Conservation (phyloP, 2,329 filamentous ascomycete species). For the Colletotrichum endophyticum region DNA sequence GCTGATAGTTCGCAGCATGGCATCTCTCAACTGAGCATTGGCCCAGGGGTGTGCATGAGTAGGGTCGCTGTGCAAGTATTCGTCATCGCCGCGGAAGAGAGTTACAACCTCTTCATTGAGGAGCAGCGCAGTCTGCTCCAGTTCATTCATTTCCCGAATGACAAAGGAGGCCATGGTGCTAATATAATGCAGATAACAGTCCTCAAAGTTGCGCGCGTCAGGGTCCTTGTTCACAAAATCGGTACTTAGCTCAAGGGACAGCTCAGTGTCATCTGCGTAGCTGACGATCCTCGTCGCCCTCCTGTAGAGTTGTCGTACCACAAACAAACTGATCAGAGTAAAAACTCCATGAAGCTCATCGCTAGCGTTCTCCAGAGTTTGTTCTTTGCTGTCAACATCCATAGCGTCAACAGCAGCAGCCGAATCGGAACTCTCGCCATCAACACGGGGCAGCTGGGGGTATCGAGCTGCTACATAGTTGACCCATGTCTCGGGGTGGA, state of each 20-base stretch:
- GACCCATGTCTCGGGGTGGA: constrained; percentile 10
- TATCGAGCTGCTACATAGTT: constrained; percentile 9
- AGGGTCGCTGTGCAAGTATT: not conserved
- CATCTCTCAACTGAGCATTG: constrained; percentile 7
- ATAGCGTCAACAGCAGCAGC: not conserved
- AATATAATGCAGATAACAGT: constrained; percentile 40
- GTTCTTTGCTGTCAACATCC: constrained; percentile 1
- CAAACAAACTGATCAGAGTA: constrained; percentile 41
- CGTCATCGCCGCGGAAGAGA: constrained; percentile 36
- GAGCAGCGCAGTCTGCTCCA: constrained; percentile 36
- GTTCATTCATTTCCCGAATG: constrained; percentile 40
- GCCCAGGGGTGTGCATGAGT: constrained; percentile 1
- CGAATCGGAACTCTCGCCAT: not conserved
- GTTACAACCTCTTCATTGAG: constrained; percentile 37
- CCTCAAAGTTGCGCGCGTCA: constrained; percentile 28
- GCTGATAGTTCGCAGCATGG: constrained; percentile 10
- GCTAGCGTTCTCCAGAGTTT: not conserved
- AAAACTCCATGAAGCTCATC: constrained; percentile 39
- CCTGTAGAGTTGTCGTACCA: constrained; percentile 45
- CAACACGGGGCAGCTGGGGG: not conserved
- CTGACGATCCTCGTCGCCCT: constrained; percentile 37
- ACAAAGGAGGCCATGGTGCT: constrained; percentile 40
- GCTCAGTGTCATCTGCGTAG: constrained; percentile 20
- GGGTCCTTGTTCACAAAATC: constrained; percentile 28
- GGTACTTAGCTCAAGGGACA: constrained; percentile 34